A percentile compares a stretch with the other conserved stretches of the same genome.
Conservation (phyloP, 768 basidiomycete genomes). For the Erythrobasidium yunnanense region DNA sequence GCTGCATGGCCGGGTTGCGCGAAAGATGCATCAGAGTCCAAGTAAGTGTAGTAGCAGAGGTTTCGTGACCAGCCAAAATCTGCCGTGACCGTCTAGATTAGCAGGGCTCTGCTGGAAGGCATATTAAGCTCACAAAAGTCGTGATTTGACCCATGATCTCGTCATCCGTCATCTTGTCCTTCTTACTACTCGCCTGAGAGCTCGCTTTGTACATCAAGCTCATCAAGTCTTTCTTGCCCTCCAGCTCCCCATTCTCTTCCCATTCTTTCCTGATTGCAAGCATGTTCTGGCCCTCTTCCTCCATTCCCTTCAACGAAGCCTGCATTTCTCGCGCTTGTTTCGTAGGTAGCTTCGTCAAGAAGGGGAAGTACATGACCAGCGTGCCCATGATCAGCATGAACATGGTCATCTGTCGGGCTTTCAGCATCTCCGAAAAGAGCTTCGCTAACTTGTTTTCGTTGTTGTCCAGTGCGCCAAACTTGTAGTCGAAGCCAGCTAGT, state of each 20-base stretch:
- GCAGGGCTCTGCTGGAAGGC: background rate
- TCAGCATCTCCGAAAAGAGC: slow-evolving; percentile 32
- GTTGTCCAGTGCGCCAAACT: slow-evolving; percentile 28
- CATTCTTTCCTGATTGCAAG: slow-evolving; percentile 11
- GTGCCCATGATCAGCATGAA: background rate
- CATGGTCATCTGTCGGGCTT: background rate
- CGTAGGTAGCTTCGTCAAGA: slow-evolving; percentile 29
- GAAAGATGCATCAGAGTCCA: slow-evolving; percentile 15
- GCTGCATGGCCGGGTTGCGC: background rate
- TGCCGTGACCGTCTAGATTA: background rate
- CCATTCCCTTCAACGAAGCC: slow-evolving; percentile 1
- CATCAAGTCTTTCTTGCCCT: slow-evolving; percentile 18
- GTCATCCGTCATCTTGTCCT: slow-evolving; percentile 15
- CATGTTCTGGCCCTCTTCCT: slow-evolving; percentile 31
- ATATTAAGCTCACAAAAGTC: background rate
- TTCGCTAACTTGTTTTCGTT: slow-evolving; percentile 21
- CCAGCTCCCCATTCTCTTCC: slow-evolving; percentile 8
- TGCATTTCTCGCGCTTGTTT: background rate
- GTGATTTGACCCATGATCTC: slow-evolving; percentile 7
- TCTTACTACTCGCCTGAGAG: background rate
- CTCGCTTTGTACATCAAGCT: slow-evolving; percentile 27
- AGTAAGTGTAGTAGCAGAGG: slow-evolving; percentile 18
- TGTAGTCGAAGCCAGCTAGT: slow-evolving; percentile 33
- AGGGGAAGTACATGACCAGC: slow-evolving; percentile 25
- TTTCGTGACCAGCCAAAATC: slow-evolving; percentile 2